A percentile compares a stretch with the other conserved stretches of the same genome.
phyloP scores from a whole-genome alignment of 73 alveolate genomes.

The Paramecium primaurelia region DNA sequence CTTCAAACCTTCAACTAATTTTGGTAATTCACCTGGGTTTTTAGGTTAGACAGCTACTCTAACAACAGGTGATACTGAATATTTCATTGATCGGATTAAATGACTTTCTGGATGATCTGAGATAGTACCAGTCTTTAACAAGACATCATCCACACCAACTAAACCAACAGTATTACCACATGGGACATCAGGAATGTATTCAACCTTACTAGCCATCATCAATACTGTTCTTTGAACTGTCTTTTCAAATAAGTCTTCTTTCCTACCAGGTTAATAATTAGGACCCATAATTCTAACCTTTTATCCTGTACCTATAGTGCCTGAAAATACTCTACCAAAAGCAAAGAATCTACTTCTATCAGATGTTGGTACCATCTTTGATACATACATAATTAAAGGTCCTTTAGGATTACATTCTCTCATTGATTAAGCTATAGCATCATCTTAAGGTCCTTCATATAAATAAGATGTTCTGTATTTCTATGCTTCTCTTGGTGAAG shows the following conservation, averaged over 20 bases:
- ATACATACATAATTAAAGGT: conserved; percentile 94
- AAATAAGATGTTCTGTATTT: conserved; percentile 80
- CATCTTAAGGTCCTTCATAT: conserved; percentile 94
- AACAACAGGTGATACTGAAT: conserved; percentile 70
- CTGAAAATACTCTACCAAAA: conserved; percentile 96
- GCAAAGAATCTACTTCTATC: conserved; percentile 93
- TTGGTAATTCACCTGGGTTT: conserved; percentile 95
- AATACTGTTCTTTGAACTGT: conserved; percentile 80
- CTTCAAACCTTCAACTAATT: conserved; percentile 97
- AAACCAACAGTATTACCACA: conserved; percentile 92
- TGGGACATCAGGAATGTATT: conserved; percentile 81
- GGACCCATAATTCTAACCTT: conserved; percentile 93
- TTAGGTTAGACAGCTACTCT: conserved; percentile 92
- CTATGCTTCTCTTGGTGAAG: conserved; percentile 94
- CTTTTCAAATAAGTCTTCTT: conserved; percentile 81
- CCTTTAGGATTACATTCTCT: conserved; percentile 95
- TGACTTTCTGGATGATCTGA: conserved; percentile 58
- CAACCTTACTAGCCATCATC: conserved; percentile 84
- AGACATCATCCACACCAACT: conserved; percentile 71
- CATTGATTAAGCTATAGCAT: conserved; percentile 88
- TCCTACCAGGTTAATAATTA: conserved; percentile 79
- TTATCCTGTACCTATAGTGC: conserved; percentile 85
- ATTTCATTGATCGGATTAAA: conserved; percentile 66
- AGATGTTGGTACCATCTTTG: conserved; percentile 91
- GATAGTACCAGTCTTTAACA: conserved; percentile 65